phyloP scores from a whole-genome alignment of 2,329 filamentous ascomycete species.

The Furcasterigmium furcatum region DNA sequence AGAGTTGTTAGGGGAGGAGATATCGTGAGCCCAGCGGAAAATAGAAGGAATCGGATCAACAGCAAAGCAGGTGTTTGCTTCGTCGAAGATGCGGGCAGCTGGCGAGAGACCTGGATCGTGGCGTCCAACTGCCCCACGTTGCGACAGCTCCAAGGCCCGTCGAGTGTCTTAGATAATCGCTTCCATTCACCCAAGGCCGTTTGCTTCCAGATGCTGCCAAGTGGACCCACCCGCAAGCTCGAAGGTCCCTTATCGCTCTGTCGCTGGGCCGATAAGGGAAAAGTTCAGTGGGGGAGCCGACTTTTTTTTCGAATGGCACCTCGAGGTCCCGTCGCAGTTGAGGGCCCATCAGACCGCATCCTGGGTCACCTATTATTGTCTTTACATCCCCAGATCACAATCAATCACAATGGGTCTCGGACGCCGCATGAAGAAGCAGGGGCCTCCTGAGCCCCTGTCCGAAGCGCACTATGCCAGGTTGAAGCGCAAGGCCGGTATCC shows the following conservation, averaged over 20 bases:
- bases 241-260: slow-evolving; percentile 19
- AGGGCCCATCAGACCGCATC: not conserved
- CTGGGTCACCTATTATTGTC: not conserved
- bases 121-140: not conserved
- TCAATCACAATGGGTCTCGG: slow-evolving; percentile 73
- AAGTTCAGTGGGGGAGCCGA: slow-evolving; percentile 33
- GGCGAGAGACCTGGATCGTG: not conserved
- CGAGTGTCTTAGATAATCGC: no score
- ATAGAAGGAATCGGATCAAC: not conserved
- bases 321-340: not conserved
- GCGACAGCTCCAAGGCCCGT: no score
- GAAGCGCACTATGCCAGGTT: slow-evolving; percentile 73
- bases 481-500: slow-evolving; percentile 80
- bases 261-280: slow-evolving; percentile 24
- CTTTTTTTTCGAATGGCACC: slow-evolving; percentile 12
- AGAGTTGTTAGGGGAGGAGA: slow-evolving; percentile 5
- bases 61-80: no score
- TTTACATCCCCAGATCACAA: slow-evolving; percentile 3
- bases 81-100: not conserved
- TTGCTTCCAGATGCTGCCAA: no score
- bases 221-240: no score
- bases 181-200: no score
- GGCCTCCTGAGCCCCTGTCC: slow-evolving; percentile 76
- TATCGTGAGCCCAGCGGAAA: no score
- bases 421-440: slow-evolving; percentile 95